phyloP scores from a whole-genome alignment of 352 stramenopile species.

The Pilasporangium apinafurcum region DNA sequence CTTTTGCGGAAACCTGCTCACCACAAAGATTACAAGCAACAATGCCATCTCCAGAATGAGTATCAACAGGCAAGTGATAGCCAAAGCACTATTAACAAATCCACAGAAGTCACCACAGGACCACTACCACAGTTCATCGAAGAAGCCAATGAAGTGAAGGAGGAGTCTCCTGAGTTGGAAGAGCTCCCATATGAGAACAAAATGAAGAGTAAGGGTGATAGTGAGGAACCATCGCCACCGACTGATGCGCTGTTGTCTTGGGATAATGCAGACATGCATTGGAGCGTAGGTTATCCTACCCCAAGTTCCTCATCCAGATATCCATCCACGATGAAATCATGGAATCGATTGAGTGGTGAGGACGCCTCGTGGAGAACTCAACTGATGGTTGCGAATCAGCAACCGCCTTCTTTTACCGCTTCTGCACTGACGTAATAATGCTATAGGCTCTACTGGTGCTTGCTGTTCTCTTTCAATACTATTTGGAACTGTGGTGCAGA shows the following conservation, averaged over 20 bases:
- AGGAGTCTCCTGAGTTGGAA: background rate
- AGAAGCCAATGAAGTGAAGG: too few species aligned
- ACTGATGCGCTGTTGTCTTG: background rate
- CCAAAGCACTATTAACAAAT: background rate
- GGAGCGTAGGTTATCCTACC: too few species aligned
- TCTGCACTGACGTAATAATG: too few species aligned
- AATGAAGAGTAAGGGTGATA: background rate
- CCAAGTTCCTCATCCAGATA: too few species aligned
- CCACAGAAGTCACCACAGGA: background rate
- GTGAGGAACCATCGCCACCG: background rate
- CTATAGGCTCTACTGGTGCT: too few species aligned
- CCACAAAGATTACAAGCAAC: background rate
- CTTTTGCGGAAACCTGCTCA: constrained; percentile 1
- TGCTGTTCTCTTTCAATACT: too few species aligned
- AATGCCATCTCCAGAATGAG: background rate
- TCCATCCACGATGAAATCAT: constrained; percentile 8
- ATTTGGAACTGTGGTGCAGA: constrained; percentile 14
- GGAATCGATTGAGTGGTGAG: constrained; percentile 1
- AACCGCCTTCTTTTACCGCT: too few species aligned
- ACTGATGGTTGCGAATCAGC: too few species aligned
- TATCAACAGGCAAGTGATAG: background rate
- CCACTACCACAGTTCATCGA: background rate
- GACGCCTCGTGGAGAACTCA: too few species aligned
- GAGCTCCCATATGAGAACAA: background rate
- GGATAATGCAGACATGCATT: background rate